A percentile compares a stretch with the other conserved stretches of the same genome.
Conservation (phyloP, 768 basidiomycete species). For the Xerocomus potaroensis region DNA sequence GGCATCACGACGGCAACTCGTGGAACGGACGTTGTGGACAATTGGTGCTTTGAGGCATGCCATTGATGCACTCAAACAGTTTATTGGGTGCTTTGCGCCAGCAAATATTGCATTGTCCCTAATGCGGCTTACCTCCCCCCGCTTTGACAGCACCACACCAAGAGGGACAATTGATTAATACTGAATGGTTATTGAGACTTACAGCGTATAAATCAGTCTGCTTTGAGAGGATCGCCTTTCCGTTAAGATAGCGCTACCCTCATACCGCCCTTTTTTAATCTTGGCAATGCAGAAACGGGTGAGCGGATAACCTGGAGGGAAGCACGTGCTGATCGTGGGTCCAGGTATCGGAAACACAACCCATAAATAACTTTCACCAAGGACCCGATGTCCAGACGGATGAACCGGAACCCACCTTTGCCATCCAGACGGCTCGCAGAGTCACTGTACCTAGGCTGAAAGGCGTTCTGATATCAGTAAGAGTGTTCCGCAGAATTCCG, state of each 20-base stretch:
- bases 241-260: constrained; percentile 12
- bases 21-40: constrained; percentile 21
- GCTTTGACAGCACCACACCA: constrained; percentile 22
- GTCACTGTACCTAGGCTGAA: constrained; percentile 15
- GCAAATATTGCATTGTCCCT: constrained; percentile 16
- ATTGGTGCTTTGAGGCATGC: constrained; percentile 21
- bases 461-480: constrained; percentile 22
- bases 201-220: constrained; percentile 15
- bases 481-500: not conserved
- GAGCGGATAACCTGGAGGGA: constrained; percentile 13
- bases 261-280: constrained; percentile 26
- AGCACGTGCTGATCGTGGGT: constrained; percentile 23
- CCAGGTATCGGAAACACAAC: constrained; percentile 15
- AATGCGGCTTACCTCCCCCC: constrained; percentile 5
- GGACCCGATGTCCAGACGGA: constrained; percentile 1
- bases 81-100: constrained; percentile 13
- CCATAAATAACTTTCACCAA: constrained; percentile 12
- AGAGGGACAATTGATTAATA: no score
- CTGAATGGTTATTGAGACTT: not conserved
- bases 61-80: constrained; percentile 20
- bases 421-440: constrained; percentile 23
- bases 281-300: constrained; percentile 20
- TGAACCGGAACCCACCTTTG: constrained; percentile 14
- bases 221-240: constrained; percentile 7
- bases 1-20: constrained; percentile 22